Conservation (phyloP, 495 filamentous ascomycete genomes). For the Podospora pseudoanserina region DNA sequence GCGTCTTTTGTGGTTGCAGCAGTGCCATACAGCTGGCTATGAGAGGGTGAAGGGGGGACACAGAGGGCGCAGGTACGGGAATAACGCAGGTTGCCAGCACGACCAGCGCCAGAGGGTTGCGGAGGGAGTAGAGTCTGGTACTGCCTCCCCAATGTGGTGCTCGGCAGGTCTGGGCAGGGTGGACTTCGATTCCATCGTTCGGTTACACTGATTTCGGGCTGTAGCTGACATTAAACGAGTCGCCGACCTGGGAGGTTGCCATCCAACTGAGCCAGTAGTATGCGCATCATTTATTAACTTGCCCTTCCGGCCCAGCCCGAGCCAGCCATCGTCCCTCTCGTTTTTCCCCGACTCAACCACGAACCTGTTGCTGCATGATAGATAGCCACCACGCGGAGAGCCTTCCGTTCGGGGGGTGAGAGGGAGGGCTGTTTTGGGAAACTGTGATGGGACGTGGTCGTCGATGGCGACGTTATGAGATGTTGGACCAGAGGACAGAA, state of each 20-base stretch:
- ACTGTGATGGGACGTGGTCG: background rate
- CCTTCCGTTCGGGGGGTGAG: background rate
- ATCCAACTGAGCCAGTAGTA: constrained; percentile 17
- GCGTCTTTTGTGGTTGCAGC: constrained; percentile 8
- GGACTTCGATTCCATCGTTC: constrained; percentile 18
- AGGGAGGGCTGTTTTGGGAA: background rate
- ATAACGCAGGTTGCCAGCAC: background rate
- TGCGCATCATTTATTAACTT: constrained; percentile 24
- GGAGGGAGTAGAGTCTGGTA: background rate
- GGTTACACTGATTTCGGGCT: constrained; percentile 20
- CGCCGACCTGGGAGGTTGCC: constrained; percentile 20
- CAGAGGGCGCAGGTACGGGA: constrained; percentile 3
- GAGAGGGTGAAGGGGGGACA: background rate
- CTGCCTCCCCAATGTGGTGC: constrained; percentile 8
- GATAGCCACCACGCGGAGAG: background rate
- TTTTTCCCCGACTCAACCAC: constrained; percentile 19
- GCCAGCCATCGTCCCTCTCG: background rate
- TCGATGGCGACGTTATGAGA: background rate
- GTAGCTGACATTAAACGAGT: constrained; percentile 19
- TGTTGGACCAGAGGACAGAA: background rate
- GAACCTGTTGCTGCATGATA: background rate
- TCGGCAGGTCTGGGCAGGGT: constrained; percentile 8
- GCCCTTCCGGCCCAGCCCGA: constrained; percentile 10
- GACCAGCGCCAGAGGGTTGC: background rate
- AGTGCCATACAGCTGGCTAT: constrained; percentile 4